A percentile compares a stretch with the other conserved stretches of the same genome.
Evolutionary conservation across 805 yeast genomes (phyloP).

Genomic region (Nakazawaea wyomingensis): DNA sequence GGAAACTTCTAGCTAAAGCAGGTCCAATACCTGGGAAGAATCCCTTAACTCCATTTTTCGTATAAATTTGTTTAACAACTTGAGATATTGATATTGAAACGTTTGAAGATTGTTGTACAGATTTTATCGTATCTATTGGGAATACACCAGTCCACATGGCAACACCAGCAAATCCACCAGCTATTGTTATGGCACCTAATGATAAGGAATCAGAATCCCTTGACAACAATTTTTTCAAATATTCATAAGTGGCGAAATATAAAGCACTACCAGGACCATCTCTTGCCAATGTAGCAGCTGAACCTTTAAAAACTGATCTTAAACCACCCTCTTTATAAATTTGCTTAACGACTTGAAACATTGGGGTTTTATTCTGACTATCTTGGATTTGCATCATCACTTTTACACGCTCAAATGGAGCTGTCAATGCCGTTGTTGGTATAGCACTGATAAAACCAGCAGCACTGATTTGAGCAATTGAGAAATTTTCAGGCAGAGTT

Average conservation of each 20-base stretch:
- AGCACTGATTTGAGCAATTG: constrained; percentile 68
- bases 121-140: constrained; percentile 94
- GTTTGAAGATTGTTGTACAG: constrained; percentile 67
- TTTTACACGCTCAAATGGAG: constrained; percentile 94
- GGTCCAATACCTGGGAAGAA: constrained; percentile 98
- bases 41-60: constrained; percentile 76
- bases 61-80: constrained; percentile 66
- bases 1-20: constrained; percentile 89
- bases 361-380: constrained; percentile 38
- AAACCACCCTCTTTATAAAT: constrained; percentile 79
- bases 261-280: constrained; percentile 98
- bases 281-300: constrained; percentile 86
- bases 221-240: constrained; percentile 59
- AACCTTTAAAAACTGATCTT: constrained; percentile 82
- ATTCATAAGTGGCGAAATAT: constrained; percentile 92
- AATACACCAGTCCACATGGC: constrained; percentile 95
- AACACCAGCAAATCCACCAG: constrained; percentile 96
- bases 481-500: constrained; percentile 34
- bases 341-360: constrained; percentile 56
- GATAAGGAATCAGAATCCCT: constrained; percentile 55
- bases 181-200: constrained; percentile 69
- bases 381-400: constrained; percentile 83
- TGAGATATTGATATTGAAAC: constrained; percentile 47
- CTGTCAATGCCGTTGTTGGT: constrained; percentile 95
- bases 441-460: constrained; percentile 95